phyloP scores from a whole-genome alignment of 345 rosid genomes.

The Citrus glauca region DNA sequence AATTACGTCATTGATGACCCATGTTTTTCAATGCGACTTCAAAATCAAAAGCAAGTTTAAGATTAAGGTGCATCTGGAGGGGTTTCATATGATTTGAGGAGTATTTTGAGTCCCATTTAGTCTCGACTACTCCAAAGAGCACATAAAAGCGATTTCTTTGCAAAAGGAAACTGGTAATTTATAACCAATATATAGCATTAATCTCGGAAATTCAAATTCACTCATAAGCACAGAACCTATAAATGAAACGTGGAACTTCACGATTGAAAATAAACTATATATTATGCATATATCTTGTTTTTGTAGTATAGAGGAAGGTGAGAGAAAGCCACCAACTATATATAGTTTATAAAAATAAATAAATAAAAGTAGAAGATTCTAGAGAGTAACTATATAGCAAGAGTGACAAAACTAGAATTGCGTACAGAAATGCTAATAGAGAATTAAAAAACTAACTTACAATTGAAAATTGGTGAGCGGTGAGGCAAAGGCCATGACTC shows the following conservation, averaged over 20 bases:
- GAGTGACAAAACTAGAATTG: background rate
- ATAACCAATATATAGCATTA: background rate
- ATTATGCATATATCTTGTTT: background rate
- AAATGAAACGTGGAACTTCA: background rate
- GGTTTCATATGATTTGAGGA: background rate
- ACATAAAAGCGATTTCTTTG: too few species aligned
- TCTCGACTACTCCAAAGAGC: too few species aligned
- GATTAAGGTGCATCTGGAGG: background rate
- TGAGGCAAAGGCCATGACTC: background rate
- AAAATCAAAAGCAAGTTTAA: background rate
- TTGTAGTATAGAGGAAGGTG: background rate
- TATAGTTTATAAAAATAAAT: background rate
- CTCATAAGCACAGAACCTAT: background rate
- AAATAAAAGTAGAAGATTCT: background rate
- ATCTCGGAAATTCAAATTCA: background rate
- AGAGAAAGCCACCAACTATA: background rate
- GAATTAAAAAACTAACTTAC: background rate
- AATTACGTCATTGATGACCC: background rate
- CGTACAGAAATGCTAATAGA: too few species aligned
- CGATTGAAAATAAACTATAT: background rate
- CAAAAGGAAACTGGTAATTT: too few species aligned
- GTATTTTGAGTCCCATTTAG: too few species aligned
- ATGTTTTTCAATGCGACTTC: background rate
- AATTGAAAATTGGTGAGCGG: background rate
- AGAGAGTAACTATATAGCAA: background rate